Evolutionary conservation across 352 stramenopile species (phyloP).

Genomic region (Globisporangium parvum): DNA sequence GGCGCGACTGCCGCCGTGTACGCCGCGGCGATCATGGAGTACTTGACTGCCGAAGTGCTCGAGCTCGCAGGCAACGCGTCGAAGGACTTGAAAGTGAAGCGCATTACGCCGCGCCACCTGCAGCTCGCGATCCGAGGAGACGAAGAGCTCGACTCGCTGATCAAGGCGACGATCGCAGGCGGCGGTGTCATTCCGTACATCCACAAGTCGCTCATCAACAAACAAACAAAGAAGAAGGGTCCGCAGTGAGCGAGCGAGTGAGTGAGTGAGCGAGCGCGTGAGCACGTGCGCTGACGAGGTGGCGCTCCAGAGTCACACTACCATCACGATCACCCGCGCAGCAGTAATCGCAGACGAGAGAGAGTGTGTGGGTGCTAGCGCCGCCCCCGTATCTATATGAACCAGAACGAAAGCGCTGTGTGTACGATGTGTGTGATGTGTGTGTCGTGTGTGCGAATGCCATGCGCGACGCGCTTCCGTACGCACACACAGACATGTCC

Average conservation of each 20-base stretch:
- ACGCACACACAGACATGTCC: too few species aligned
- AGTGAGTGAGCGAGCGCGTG: neutral
- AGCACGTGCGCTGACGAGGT: neutral
- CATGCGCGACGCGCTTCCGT: too few species aligned
- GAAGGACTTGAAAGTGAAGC: conserved; percentile 97
- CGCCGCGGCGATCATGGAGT: conserved; percentile 99
- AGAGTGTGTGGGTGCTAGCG: too few species aligned
- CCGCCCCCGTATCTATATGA: too few species aligned
- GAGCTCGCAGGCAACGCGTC: conserved; percentile 98
- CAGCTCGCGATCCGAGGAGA: conserved; percentile 99
- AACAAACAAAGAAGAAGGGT: conserved; percentile 89
- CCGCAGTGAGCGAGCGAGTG: conserved; percentile 34
- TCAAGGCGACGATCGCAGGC: conserved; percentile 99
- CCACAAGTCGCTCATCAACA: conserved; percentile 99
- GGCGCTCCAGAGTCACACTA: neutral
- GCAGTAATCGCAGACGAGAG: too few species aligned
- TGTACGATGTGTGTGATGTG: too few species aligned
- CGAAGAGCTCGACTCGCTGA: conserved; percentile 98
- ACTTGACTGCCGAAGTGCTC: conserved; percentile 99
- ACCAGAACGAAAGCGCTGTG: too few species aligned
- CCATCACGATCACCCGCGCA: too few species aligned
- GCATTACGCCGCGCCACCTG: conserved; percentile 98
- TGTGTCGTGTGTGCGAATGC: too few species aligned
- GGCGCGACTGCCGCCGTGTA: conserved; percentile 99
- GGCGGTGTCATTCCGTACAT: conserved; percentile 99